A percentile compares a stretch with the other conserved stretches of the same genome.
phyloP scores from a whole-genome alignment of 1,284 basidiomycete species.

The Vanrija pseudolonga region DNA sequence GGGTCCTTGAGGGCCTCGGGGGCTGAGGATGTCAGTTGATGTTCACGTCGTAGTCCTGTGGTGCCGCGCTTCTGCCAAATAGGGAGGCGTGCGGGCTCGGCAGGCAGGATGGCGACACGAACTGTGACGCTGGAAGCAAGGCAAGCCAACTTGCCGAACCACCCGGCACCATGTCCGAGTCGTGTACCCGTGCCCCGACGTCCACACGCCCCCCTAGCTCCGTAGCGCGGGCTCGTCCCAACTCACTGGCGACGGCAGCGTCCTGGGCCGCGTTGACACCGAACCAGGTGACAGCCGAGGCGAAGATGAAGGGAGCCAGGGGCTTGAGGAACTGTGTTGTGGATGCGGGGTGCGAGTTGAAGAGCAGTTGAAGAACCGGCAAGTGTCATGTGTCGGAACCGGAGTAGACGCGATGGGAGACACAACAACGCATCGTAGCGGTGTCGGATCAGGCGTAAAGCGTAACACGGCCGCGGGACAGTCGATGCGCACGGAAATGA shows the following conservation, averaged over 20 bases:
- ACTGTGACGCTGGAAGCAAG: no score
- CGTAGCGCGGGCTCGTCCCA: background rate
- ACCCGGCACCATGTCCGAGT: background rate
- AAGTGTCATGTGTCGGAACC: background rate
- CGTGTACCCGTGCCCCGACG: no score
- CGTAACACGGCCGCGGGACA: background rate
- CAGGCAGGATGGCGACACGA: no score
- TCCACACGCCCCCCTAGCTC: no score
- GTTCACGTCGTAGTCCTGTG: background rate
- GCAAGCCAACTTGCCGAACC: background rate
- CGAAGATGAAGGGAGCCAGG: conserved; percentile 42
- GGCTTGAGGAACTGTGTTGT: conserved; percentile 39
- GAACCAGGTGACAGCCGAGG: conserved; percentile 33
- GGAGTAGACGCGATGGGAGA: background rate
- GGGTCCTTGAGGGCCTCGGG: conserved; percentile 36
- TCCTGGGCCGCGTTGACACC: conserved; percentile 41
- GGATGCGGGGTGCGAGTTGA: background rate
- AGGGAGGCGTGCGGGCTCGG: background rate
- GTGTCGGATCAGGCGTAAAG: background rate
- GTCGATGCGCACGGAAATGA: background rate
- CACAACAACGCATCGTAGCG: background rate
- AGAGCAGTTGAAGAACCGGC: background rate
- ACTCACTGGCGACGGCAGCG: conserved; percentile 37
- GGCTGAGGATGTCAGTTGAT: conserved; percentile 17
- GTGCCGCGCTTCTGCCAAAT: background rate